phyloP scores from a whole-genome alignment of 2,329 filamentous ascomycete species.

The Teratosphaeria zuluensis region DNA sequence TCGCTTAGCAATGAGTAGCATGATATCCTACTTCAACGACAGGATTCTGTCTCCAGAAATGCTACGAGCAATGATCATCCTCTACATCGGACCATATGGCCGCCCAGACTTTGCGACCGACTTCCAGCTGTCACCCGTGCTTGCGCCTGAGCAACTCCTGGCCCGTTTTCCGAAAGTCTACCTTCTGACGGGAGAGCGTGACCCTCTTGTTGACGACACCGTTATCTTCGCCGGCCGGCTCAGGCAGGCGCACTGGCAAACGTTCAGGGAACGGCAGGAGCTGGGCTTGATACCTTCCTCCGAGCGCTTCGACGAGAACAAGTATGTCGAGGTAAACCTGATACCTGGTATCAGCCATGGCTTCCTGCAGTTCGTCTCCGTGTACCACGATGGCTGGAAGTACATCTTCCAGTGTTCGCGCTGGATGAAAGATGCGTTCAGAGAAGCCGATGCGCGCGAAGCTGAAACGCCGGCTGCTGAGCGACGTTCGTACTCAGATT shows the following conservation, averaged over 20 bases:
- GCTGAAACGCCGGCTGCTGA: conserved; percentile 12
- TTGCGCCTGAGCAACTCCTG: conserved; percentile 76
- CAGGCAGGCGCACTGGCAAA: conserved; percentile 62
- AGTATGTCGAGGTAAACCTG: conserved; percentile 62
- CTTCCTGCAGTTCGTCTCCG: conserved; percentile 79
- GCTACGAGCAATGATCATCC: conserved; percentile 98
- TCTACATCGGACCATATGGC: conserved; percentile 90
- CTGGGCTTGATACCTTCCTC: conserved; percentile 41
- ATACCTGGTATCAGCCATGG: conserved; percentile 88
- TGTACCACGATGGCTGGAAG: conserved; percentile 86
- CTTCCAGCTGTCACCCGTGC: conserved; percentile 78
- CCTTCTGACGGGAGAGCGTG: conserved; percentile 87
- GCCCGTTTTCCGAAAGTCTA: conserved; percentile 88
- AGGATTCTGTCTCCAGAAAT: conserved; percentile 90
- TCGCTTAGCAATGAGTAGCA: conserved; percentile 86
- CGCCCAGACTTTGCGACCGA: conserved; percentile 87
- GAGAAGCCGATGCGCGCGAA: conserved; percentile 34
- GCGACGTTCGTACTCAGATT: conserved; percentile 1
- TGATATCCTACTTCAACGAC: conserved; percentile 97
- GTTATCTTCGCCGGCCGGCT: conserved; percentile 88
- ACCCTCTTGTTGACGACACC: conserved; percentile 92
- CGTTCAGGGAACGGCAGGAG: conserved; percentile 47
- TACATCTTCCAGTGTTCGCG: conserved; percentile 67
- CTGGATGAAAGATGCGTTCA: conserved; percentile 77
- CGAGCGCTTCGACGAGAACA: conserved; percentile 53